phyloP scores from a whole-genome alignment of 352 stramenopile genomes.

The Aphanomyces euteiches region DNA sequence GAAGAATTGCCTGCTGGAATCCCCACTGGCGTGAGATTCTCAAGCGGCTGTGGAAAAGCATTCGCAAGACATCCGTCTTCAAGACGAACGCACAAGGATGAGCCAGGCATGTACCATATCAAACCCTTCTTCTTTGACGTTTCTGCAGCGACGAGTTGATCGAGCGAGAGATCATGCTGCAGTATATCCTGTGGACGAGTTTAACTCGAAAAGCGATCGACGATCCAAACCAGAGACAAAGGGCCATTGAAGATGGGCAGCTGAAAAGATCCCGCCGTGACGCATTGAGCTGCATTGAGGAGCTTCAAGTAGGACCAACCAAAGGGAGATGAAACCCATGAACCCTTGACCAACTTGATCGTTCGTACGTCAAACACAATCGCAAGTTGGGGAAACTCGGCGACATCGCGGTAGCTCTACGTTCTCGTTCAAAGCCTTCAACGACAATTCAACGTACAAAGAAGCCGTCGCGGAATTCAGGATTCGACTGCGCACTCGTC shows the following conservation, averaged over 20 bases:
- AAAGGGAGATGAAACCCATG: constrained; percentile 44
- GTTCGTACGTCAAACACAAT: constrained; percentile 60
- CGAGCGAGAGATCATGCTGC: constrained; percentile 29
- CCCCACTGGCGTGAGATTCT: constrained; percentile 43
- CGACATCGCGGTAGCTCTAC: constrained; percentile 49
- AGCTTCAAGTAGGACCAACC: constrained; percentile 66
- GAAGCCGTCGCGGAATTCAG: constrained; percentile 59
- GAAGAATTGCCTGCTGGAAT: constrained; percentile 37
- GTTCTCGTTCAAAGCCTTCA: neutral
- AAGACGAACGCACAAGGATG: constrained; percentile 58
- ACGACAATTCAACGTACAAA: constrained; percentile 35
- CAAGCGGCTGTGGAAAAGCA: constrained; percentile 38
- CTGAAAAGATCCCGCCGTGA: constrained; percentile 46
- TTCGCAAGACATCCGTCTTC: constrained; percentile 58
- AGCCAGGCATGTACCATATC: constrained; percentile 40
- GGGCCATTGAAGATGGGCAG: constrained; percentile 60
- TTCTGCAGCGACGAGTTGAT: constrained; percentile 37
- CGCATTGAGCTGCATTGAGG: constrained; percentile 37
- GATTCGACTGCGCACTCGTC: constrained; percentile 49
- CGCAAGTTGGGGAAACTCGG: constrained; percentile 31
- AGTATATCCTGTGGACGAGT: constrained; percentile 39
- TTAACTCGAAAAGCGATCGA: neutral
- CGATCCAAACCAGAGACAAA: constrained; percentile 50
- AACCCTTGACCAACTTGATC: constrained; percentile 42
- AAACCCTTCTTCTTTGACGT: constrained; percentile 47